Conservation (phyloP, 2,329 filamentous ascomycete genomes). For the Xylariaceae sp. region DNA sequence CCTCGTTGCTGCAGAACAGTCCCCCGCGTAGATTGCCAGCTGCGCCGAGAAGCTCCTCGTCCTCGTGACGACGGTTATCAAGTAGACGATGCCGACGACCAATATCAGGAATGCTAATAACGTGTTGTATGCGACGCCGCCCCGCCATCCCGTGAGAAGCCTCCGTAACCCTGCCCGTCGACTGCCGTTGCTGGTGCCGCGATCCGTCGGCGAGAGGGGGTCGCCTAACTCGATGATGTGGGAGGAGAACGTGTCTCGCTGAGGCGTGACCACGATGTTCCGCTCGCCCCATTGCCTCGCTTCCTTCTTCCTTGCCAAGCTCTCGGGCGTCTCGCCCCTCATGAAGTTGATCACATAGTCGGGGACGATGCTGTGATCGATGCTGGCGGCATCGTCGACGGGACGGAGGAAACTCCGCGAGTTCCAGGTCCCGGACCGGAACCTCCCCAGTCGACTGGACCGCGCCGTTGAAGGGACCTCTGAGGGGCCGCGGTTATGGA, state of each 20-base stretch:
- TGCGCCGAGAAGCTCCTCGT: conserved; percentile 35
- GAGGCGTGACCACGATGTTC: conserved; percentile 32
- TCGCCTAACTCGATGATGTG: conserved; percentile 37
- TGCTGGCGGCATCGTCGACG: conserved; percentile 32
- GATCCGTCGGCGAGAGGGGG: conserved; percentile 28
- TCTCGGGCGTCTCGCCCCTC: conserved; percentile 52
- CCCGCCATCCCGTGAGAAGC: conserved; percentile 44
- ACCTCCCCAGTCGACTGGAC: conserved; percentile 26
- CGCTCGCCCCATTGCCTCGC: conserved; percentile 34
- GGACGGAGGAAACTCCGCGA: conserved; percentile 29
- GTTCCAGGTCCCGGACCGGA: conserved; percentile 28
- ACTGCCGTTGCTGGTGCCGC: conserved; percentile 25
- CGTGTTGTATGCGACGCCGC: conserved; percentile 43
- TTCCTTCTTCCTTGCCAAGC: conserved; percentile 44
- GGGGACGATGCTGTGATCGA: conserved; percentile 46
- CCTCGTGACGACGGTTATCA: conserved; percentile 37
- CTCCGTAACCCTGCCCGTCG: conserved; percentile 31
- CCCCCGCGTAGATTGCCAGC: conserved; percentile 38
- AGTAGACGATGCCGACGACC: conserved; percentile 37
- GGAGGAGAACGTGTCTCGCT: conserved; percentile 33
- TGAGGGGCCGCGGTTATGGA: conserved; percentile 30
- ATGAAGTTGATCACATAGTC: conserved; percentile 55
- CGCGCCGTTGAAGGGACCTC: conserved; percentile 27
- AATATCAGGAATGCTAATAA: conserved; percentile 38
- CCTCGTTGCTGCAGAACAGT: conserved; percentile 36